phyloP scores from a whole-genome alignment of 352 stramenopile species.

The Phytophthora capsici region DNA sequence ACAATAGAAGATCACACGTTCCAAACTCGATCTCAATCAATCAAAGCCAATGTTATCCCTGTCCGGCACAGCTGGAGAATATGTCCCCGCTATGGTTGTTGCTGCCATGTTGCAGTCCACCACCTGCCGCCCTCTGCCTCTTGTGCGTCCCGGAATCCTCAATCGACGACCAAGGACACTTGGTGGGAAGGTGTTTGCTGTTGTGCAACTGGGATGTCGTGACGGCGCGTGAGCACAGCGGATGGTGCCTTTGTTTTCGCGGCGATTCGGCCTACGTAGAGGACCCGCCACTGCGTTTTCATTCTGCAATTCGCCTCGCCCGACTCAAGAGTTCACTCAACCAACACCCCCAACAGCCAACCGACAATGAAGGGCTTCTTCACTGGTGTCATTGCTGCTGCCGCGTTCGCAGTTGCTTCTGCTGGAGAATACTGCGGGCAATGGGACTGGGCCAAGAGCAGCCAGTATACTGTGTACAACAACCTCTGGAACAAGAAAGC shows the following conservation, averaged over 20 bases:
- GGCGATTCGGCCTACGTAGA: background rate
- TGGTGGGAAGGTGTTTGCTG: conserved; percentile 7
- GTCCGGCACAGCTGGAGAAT: conserved; percentile 10
- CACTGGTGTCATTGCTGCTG: conserved; percentile 21
- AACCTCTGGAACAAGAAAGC: conserved; percentile 49
- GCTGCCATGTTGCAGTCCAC: conserved; percentile 17
- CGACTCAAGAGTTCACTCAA: background rate
- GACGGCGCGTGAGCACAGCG: background rate
- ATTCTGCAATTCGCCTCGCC: conserved; percentile 25
- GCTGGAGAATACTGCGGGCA: conserved; percentile 37
- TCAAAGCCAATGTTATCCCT: conserved; percentile 6
- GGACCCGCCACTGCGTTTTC: conserved; percentile 2
- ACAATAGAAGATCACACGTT: background rate
- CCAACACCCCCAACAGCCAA: background rate
- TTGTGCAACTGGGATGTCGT: conserved; percentile 6
- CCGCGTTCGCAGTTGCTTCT: conserved; percentile 19
- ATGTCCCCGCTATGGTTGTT: conserved; percentile 15
- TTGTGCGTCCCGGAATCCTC: conserved; percentile 12
- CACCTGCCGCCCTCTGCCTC: conserved; percentile 4
- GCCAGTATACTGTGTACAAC: conserved; percentile 59
- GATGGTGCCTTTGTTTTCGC: conserved; percentile 7
- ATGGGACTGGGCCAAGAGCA: conserved; percentile 39
- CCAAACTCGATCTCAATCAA: conserved; percentile 2
- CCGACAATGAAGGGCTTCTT: conserved; percentile 30
- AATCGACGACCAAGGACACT: conserved; percentile 15